These are phyloP conservation scores for Phellinidium pouzarii DNA, from an alignment of 1,284 basidiomycete genomes.

Conservation along the genomic window DNA sequence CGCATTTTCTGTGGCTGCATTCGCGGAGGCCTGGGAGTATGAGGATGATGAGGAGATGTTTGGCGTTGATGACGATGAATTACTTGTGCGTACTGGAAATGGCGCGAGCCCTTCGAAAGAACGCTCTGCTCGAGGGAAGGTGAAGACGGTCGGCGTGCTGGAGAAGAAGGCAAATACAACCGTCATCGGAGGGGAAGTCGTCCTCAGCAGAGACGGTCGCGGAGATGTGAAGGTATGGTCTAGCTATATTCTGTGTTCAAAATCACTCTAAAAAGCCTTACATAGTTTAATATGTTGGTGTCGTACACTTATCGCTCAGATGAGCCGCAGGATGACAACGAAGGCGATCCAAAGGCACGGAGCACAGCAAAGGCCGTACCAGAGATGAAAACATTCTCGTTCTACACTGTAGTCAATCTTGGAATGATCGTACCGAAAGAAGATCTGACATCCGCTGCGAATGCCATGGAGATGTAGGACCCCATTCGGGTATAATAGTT, in stretches of 20 bases:
- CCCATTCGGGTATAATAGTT: too few species aligned
- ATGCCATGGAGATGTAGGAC: too few species aligned
- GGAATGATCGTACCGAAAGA: conserved; percentile 62
- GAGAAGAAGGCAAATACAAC: conserved; percentile 85
- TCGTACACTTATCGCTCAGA: conserved; percentile 90
- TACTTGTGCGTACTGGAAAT: conserved; percentile 28
- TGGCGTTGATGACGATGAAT: conserved; percentile 63
- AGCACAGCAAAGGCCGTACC: conserved; percentile 38
- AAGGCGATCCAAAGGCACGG: conserved; percentile 45
- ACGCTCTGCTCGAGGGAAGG: conserved; percentile 42
- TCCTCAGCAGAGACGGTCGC: conserved; percentile 66
- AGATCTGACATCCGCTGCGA: conserved; percentile 26
- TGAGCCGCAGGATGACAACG: conserved; percentile 62
- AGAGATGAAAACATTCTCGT: conserved; percentile 80
- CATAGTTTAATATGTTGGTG: conserved; percentile 86
- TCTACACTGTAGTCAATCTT: conserved; percentile 76
- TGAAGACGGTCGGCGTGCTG: conserved; percentile 69
- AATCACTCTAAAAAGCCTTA: neutral
- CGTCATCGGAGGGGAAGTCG: conserved; percentile 76
- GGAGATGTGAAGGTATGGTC: conserved; percentile 68
- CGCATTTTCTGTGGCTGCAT: conserved; percentile 77
- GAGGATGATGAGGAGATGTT: conserved; percentile 88
- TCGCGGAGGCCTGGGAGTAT: conserved; percentile 93
- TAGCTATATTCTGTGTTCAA: neutral
- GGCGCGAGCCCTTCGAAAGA: conserved; percentile 30